These are phyloP conservation scores for Alnus glutinosa DNA, from an alignment of 306 rosid genomes.

Conservation along the genomic window DNA sequence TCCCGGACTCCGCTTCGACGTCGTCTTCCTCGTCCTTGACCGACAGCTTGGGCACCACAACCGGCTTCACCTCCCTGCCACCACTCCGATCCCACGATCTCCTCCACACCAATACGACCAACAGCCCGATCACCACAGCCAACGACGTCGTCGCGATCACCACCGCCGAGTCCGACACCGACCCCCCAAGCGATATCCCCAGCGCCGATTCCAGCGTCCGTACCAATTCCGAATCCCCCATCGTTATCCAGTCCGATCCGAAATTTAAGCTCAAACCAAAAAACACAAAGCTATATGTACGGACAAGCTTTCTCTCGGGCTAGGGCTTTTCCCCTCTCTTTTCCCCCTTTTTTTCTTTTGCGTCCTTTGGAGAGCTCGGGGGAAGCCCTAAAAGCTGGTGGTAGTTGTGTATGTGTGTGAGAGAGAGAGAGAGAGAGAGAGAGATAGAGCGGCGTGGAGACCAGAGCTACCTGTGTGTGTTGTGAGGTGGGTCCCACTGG, in stretches of 20 bases:
- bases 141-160: conserved; percentile 57
- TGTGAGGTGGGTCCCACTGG: conserved; percentile 17
- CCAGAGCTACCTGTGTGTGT: background rate
- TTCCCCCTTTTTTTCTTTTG: background rate
- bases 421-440: conserved; percentile 5
- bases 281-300: background rate
- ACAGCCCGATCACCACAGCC: conserved; percentile 61
- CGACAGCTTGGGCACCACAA: conserved; percentile 50
- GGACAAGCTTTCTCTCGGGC: background rate
- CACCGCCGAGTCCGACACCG: conserved; percentile 58
- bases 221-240: conserved; percentile 58
- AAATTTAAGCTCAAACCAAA: conserved; percentile 28
- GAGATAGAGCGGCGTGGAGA: background rate
- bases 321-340: conserved; percentile 4
- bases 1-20: conserved; percentile 50
- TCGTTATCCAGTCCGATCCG: conserved; percentile 27
- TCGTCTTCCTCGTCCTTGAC: conserved; percentile 62
- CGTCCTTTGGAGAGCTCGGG: background rate
- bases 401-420: background rate
- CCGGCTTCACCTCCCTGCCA: conserved; percentile 53
- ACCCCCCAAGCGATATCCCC: conserved; percentile 68
- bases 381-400: conserved; percentile 24
- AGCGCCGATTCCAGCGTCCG: conserved; percentile 54
- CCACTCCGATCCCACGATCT: conserved; percentile 69
- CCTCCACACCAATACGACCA: conserved; percentile 65